Conservation (phyloP, 305 asterid genomes). For the Nicotiana rustica region DNA sequence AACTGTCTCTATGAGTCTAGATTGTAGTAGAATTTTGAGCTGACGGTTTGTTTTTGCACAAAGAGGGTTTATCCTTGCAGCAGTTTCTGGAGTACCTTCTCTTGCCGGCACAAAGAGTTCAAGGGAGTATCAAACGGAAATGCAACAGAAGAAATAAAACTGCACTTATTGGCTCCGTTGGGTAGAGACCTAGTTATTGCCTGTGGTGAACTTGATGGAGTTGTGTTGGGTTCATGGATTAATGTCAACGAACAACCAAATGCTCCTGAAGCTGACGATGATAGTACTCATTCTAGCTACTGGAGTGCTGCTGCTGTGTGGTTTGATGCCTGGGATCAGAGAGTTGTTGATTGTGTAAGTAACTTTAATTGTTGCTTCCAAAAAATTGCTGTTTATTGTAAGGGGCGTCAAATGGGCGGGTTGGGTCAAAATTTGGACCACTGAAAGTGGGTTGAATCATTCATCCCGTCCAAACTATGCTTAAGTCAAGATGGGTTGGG, state of each 20-base stretch:
- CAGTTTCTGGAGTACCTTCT: conserved; percentile 76
- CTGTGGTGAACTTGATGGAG: conserved; percentile 98
- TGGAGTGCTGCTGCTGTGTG: conserved; percentile 97
- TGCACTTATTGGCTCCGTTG: conserved; percentile 68
- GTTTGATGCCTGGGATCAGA: conserved; percentile 98
- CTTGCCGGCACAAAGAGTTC: conserved; percentile 59
- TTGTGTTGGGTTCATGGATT: conserved; percentile 88
- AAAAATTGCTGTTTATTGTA: neutral
- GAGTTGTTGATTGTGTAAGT: conserved; percentile 91
- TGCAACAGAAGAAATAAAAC: conserved; percentile 53
- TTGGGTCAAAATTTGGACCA: neutral
- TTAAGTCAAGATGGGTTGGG: neutral
- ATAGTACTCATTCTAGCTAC: conserved; percentile 76
- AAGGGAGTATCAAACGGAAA: conserved; percentile 55
- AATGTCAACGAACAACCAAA: conserved; percentile 62
- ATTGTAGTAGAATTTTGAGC: conserved; percentile 48
- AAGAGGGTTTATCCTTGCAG: conserved; percentile 98
- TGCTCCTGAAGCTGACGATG: conserved; percentile 75
- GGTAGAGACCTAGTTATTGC: conserved; percentile 53
- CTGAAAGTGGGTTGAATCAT: conserved; percentile 24
- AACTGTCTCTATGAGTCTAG: conserved; percentile 38
- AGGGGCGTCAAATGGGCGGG: neutral
- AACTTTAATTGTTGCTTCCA: conserved; percentile 17
- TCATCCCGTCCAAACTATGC: neutral
- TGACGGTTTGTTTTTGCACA: conserved; percentile 58